Base-by-base conservation (phyloP, 352 stramenopile species). In the Pythium volutum region DNA sequence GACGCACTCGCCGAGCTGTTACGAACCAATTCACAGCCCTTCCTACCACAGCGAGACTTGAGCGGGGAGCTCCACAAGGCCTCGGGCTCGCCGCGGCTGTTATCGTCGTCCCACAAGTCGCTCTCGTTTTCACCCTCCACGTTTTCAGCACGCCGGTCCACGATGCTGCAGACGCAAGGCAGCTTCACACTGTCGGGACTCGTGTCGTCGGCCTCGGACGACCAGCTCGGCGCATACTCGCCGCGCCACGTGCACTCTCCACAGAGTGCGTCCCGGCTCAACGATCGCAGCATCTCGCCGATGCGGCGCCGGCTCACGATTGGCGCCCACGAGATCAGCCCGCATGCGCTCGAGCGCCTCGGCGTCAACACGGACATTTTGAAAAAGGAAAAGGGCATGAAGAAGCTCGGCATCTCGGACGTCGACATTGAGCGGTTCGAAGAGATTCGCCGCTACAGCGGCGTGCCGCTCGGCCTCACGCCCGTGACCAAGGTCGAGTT, bases 381-480 rank as follows among this genome's bases (percentile, higher is more conserved):
- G 50, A 68, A 69, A 46, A 70, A 76, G 22, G 72, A 79, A 33
- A 79, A 79, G 41, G 68, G 72, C 46, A 76, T 79, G 72, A 76
- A 76, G 49, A 79, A 79, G 56, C 69, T 79, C 3, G 72, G 72
- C 23, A 76, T 79, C 55, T 79, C 65, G 26, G 72, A 79, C 49
- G 39, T 73, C 10, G 68, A 79, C 52, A 74, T 79, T 34, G 50
- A 63, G 16, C 65, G 61, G 5, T 68, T 63, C 29, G 63, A 73
- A 16, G 65, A 73, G 60, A 59, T 76, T 45, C 59, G 61, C 15
- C 58, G 60, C 8, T 66, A 71, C 64, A 73, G 65, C 43, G 69
- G 69, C 27, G 33, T 76, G 54, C 54, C 64, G n/a, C 22, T 50
- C 14, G 47, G 31, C 27, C 27, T 55, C 7, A 12, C 29, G 29